phyloP scores from a whole-genome alignment of 768 basidiomycete species.

The Myochromella boudieri region DNA sequence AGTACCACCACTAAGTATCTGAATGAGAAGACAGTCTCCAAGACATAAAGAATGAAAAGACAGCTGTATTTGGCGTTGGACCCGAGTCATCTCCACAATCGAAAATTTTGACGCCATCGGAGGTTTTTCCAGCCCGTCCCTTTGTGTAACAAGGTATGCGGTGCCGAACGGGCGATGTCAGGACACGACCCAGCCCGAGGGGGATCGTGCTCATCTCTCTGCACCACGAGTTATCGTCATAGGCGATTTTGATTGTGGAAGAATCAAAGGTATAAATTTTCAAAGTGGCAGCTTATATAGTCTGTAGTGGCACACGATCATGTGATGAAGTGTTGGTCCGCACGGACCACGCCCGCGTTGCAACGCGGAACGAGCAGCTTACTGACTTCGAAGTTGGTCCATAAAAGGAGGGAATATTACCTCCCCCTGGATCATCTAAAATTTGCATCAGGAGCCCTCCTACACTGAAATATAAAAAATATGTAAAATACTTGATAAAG shows the following conservation, averaged over 20 bases:
- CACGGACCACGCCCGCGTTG: too few relatives aligned
- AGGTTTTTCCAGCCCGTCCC: constrained; percentile 53
- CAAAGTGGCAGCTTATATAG: constrained; percentile 11
- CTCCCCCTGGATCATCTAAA: too few relatives aligned
- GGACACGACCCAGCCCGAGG: constrained; percentile 39
- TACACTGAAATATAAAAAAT: too few relatives aligned
- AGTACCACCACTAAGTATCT: too few relatives aligned
- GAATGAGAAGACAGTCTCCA: neutral
- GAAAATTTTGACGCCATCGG: constrained; percentile 48
- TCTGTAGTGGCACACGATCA: constrained; percentile 15
- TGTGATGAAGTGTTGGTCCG: too few relatives aligned
- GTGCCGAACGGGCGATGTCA: constrained; percentile 71
- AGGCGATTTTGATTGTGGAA: constrained; percentile 47
- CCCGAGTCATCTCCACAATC: constrained; percentile 17
- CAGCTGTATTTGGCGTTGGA: neutral
- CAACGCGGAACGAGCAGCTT: too few relatives aligned
- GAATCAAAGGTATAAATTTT: constrained; percentile 30
- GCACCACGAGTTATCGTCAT: constrained; percentile 58
- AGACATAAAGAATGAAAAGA: neutral
- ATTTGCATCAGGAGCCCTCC: too few relatives aligned
- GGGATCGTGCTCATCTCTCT: constrained; percentile 55
- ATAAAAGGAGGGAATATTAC: too few relatives aligned
- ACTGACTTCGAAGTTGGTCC: too few relatives aligned
- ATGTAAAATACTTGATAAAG: too few relatives aligned
- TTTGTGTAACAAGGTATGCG: constrained; percentile 56